A percentile compares a stretch with the other conserved stretches of the same genome.
Conservation (phyloP, 352 stramenopile genomes). For the Phytophthora kernoviae region DNA sequence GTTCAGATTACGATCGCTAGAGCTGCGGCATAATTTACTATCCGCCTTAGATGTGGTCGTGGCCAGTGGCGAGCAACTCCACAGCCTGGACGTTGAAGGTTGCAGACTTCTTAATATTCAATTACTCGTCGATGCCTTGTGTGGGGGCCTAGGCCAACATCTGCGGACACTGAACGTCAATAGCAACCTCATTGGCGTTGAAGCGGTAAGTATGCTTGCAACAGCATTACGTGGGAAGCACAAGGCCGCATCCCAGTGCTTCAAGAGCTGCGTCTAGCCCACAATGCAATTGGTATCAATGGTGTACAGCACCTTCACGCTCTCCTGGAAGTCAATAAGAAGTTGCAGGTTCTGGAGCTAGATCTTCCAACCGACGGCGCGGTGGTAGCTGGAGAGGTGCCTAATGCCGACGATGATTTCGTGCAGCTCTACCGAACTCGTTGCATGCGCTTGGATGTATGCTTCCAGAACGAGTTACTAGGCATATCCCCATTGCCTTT, state of each 20-base stretch:
- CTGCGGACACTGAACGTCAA: constrained; percentile 37
- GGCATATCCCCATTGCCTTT: constrained; percentile 17
- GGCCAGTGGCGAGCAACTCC: constrained; percentile 21
- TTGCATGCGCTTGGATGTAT: constrained; percentile 38
- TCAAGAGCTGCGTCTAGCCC: constrained; percentile 27
- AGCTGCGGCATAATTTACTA: constrained; percentile 33
- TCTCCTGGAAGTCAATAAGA: constrained; percentile 35
- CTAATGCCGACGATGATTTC: constrained; percentile 31
- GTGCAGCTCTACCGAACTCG: constrained; percentile 37
- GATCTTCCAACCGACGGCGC: constrained; percentile 31
- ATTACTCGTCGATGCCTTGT: constrained; percentile 34
- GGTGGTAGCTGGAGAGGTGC: constrained; percentile 10
- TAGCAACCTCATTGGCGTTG: constrained; percentile 33
- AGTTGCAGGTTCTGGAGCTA: constrained; percentile 30
- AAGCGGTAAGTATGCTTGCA: constrained; percentile 31
- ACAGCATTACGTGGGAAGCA: constrained; percentile 25
- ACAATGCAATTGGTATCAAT: constrained; percentile 39
- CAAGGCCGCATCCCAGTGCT: constrained; percentile 18
- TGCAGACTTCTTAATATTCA: constrained; percentile 37
- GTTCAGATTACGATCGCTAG: constrained; percentile 32
- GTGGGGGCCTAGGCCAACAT: constrained; percentile 25
- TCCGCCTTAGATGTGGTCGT: constrained; percentile 33
- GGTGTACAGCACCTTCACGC: constrained; percentile 35
- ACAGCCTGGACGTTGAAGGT: constrained; percentile 35
- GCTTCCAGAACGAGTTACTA: constrained; percentile 38